Conservation (phyloP, 202 grass and related monocot genomes). For the Brachypodium distachyon region DNA sequence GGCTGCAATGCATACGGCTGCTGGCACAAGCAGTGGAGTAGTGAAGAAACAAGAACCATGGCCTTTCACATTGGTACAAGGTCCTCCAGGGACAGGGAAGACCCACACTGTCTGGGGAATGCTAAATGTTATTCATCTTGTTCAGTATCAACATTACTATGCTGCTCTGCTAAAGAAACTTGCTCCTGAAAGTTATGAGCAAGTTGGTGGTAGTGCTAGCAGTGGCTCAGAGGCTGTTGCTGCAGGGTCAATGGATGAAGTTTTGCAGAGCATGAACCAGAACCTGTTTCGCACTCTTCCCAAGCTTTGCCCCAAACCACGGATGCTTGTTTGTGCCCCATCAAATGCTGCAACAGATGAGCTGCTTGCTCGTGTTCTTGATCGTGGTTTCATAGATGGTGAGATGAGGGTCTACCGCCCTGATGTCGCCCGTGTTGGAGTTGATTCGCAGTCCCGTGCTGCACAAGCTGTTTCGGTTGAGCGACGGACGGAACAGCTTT, state of each 20-base stretch:
- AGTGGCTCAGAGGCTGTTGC: constrained; percentile 37
- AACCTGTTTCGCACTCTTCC: constrained; percentile 88
- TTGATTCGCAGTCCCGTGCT: constrained; percentile 92
- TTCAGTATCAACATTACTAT: constrained; percentile 98
- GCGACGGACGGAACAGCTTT: constrained; percentile 85
- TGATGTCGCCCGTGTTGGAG: constrained; percentile 96
- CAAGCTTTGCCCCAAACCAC: constrained; percentile 95
- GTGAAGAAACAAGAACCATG: constrained; percentile 90
- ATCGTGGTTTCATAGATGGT: constrained; percentile 95
- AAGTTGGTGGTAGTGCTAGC: constrained; percentile 42
- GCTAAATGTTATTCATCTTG: constrained; percentile 99
- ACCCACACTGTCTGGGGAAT: constrained; percentile 98
- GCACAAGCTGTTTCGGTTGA: constrained; percentile 98
- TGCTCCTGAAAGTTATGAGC: constrained; percentile 94
- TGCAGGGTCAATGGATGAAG: constrained; percentile 91
- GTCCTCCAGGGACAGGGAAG: constrained; percentile 93
- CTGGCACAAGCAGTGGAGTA: constrained; percentile 60
- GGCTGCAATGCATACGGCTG: constrained; percentile 97
- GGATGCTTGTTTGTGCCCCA: constrained; percentile 95
- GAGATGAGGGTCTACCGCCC: constrained; percentile 98
- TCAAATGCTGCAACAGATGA: constrained; percentile 98
- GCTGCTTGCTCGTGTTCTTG: constrained; percentile 85
- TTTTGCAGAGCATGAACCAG: constrained; percentile 93
- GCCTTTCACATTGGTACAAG: constrained; percentile 98
- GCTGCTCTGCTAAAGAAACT: constrained; percentile 91